phyloP scores from a whole-genome alignment of 352 stramenopile species.

The Chloridella minuta region DNA sequence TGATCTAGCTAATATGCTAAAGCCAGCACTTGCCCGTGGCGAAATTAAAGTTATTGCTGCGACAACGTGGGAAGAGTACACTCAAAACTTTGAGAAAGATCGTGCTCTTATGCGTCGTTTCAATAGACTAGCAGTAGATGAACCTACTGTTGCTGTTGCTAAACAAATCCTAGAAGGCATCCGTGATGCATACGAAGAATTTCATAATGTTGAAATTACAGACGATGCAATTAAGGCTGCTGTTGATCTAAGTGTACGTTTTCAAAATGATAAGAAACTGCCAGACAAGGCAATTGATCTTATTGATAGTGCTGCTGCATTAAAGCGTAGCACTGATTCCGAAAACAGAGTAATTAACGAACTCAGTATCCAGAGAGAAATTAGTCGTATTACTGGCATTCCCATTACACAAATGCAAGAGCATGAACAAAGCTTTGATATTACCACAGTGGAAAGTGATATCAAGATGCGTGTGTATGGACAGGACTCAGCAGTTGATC shows the following conservation, averaged over 20 bases:
- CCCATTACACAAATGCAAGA: no score
- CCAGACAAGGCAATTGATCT: slow-evolving; percentile 71
- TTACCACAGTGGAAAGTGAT: no score
- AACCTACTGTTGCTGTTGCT: no score
- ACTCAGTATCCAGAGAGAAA: no score
- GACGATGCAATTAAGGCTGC: slow-evolving; percentile 65
- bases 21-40: slow-evolving; percentile 73
- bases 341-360: no score
- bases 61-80: slow-evolving; percentile 86
- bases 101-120: slow-evolving; percentile 79
- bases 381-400: no score
- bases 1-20: slow-evolving; percentile 86
- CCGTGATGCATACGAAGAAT: slow-evolving; percentile 45
- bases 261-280: slow-evolving; percentile 55
- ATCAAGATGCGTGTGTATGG: no score
- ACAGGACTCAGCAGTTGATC: no score
- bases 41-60: slow-evolving; percentile 78
- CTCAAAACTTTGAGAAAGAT: slow-evolving; percentile 90
- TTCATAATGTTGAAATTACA: slow-evolving; percentile 71
- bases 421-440: no score
- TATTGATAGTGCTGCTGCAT: slow-evolving; percentile 54
- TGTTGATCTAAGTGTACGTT: slow-evolving; percentile 57
- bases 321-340: no score
- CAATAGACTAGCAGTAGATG: slow-evolving; percentile 43
- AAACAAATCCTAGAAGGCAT: no score